Evolutionary conservation across 2,329 filamentous ascomycete species (phyloP).

Genomic region (Monilinia polystroma): DNA sequence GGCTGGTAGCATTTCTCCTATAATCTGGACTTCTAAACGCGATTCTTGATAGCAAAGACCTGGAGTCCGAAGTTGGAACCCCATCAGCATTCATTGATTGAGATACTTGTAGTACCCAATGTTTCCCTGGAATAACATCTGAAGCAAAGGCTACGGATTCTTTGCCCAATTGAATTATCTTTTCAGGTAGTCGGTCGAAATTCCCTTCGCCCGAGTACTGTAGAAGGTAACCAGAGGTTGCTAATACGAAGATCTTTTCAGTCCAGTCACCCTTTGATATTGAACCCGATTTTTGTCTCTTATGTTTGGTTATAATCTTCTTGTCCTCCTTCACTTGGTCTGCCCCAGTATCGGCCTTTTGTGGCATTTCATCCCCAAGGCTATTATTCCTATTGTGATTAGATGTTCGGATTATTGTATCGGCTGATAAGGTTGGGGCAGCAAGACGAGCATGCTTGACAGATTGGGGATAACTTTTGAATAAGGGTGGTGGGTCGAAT

Average conservation of each 20-base stretch:
- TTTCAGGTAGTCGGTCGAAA: constrained; percentile 72
- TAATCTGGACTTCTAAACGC: constrained; percentile 58
- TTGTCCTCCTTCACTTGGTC: constrained; percentile 27
- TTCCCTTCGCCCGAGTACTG: constrained; percentile 72
- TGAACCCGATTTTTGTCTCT: constrained; percentile 40
- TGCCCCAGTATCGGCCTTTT: constrained; percentile 32
- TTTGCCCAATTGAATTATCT: constrained; percentile 67
- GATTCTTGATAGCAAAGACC: constrained; percentile 65
- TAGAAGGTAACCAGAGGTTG: constrained; percentile 67
- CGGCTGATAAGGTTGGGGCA: constrained; percentile 65
- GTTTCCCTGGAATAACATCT: constrained; percentile 74
- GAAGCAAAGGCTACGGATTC: constrained; percentile 78
- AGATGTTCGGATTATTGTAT: constrained; percentile 62
- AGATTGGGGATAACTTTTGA: constrained; percentile 83
- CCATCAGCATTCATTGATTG: constrained; percentile 63
- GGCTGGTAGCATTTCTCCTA: constrained; percentile 55
- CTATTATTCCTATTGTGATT: constrained; percentile 53
- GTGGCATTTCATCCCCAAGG: constrained; percentile 42
- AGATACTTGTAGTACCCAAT: constrained; percentile 77
- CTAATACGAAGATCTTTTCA: constrained; percentile 70
- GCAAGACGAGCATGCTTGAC: constrained; percentile 71
- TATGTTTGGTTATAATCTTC: constrained; percentile 46
- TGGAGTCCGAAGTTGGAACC: constrained; percentile 49
- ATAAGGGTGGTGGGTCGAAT: constrained; percentile 74
- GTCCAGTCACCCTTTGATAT: constrained; percentile 59